Evolutionary conservation across 1,284 basidiomycete genomes (phyloP).

Genomic region (Acaromyces ingoldii): DNA sequence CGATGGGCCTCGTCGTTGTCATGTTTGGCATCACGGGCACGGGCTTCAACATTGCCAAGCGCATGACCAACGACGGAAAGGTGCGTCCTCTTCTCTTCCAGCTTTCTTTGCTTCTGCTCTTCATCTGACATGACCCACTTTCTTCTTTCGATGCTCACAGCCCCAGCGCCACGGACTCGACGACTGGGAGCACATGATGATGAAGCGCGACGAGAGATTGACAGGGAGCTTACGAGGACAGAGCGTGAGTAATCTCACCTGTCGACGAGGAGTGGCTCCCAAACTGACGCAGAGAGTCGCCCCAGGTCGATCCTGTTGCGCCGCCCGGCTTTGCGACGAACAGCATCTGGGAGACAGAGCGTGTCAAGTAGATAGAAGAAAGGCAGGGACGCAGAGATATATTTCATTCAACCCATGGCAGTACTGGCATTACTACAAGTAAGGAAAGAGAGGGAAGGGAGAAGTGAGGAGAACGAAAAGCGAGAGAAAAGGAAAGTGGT

Average conservation of each 20-base stretch:
- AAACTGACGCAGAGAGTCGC: neutral
- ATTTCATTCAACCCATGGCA: neutral
- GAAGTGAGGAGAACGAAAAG: neutral
- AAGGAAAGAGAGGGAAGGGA: neutral
- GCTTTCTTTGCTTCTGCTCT: neutral
- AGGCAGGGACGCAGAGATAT: neutral
- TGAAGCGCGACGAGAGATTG: conserved; percentile 46
- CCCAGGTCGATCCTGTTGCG: conserved; percentile 38
- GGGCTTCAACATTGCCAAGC: conserved; percentile 42
- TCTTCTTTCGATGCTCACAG: conserved; percentile 11
- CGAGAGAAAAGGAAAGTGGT: neutral
- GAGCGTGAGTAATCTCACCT: conserved; percentile 29
- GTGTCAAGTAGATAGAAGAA: conserved; percentile 7
- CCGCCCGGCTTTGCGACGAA: conserved; percentile 47
- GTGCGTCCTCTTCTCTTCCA: conserved; percentile 17
- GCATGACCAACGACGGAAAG: conserved; percentile 49
- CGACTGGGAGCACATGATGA: conserved; percentile 51
- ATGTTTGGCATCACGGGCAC: conserved; percentile 51
- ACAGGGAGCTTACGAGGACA: conserved; percentile 48
- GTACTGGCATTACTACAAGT: neutral
- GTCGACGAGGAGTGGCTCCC: neutral
- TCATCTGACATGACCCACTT: neutral
- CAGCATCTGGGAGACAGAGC: conserved; percentile 44
- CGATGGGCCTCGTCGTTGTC: conserved; percentile 49
- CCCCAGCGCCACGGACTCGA: conserved; percentile 47